Conservation (phyloP, 2,329 filamentous ascomycete species). For the Fusarium ambrosium region DNA sequence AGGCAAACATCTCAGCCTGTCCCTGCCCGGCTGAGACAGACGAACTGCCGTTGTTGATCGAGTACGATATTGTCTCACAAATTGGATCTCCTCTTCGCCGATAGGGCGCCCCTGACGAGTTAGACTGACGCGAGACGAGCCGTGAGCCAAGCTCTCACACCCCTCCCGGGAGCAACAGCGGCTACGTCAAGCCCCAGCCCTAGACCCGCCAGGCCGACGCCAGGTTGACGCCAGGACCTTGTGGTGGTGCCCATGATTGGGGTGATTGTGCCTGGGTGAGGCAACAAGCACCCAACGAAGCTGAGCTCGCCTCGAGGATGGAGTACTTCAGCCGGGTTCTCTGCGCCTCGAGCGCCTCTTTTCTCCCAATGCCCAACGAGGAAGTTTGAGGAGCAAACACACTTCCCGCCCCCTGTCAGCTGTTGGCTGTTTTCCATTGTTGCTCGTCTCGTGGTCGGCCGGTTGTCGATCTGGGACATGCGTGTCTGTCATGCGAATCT, state of each 20-base stretch:
- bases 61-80: constrained; percentile 19
- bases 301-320: constrained; percentile 1
- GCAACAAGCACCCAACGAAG: constrained; percentile 1
- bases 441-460: background rate
- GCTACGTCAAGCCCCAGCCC: constrained; percentile 7
- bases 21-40: constrained; percentile 13
- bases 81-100: constrained; percentile 10
- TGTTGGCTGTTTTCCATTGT: background rate
- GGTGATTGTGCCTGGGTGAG: background rate
- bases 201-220: constrained; percentile 17
- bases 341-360: constrained; percentile 3
- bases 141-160: constrained; percentile 10
- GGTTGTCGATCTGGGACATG: background rate
- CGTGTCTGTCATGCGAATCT: constrained; percentile 5
- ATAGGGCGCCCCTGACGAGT: background rate
- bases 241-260: background rate
- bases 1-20: constrained; percentile 7
- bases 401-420: background rate
- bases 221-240: background rate
- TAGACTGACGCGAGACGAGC: constrained; percentile 11
- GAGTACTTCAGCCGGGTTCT: background rate
- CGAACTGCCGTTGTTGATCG: constrained; percentile 19
- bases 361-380: background rate
- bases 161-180: background rate
- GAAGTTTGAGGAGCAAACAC: background rate